Base-by-base conservation (phyloP, 2,329 filamentous ascomycete species). In the Stylonectria norvegica region DNA sequence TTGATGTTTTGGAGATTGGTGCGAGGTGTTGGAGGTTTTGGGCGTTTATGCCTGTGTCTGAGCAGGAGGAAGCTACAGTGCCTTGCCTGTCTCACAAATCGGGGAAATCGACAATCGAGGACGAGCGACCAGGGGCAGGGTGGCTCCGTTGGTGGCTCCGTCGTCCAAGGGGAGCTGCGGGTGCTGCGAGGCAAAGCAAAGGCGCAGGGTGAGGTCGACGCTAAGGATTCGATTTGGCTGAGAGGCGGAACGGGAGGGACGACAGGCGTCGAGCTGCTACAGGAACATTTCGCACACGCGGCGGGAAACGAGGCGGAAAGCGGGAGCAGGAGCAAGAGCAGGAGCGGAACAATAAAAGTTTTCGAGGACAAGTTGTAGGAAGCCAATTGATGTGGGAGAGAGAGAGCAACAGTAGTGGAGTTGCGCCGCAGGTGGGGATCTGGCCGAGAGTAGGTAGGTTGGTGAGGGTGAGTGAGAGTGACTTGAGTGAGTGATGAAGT, bases 351-450 rank as follows among this genome's bases (percentile, higher is more conserved):
- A 52, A 55, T 55, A 58, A 60, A 60, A 56, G 42, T 58, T 60
- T 56, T 56, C 49, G 49, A 56, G 48, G 49, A 39, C 48, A 56
- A 53, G 52, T 55, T 55, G 54, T 41, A 8, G 14, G 53, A 57
- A 50, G 42, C 54, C 55, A 57, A 56, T 57, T 57, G 57, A 56
- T 50, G 53, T 45, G 51, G 47, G 49, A 42, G 52, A 50, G 48
- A 31, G 31, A 34, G 12, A 25, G 31, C 15, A 17, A 16, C 12
- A 32, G 45, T 52, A 51, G 55, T 57, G 55, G 54, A 55, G 54
- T 51, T 56, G 51, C 45, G 52, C 52, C 39, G 40, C 42, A 48
- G 49, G 54, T 57, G 54, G 55, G 38, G 54, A 53, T 45, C 53
- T 55, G 53, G 54, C 31, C 49, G 51, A 46, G 38, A 34, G 36